These are phyloP conservation scores for Luvunga scandens DNA, from an alignment of 345 rosid genomes.

Conservation along the genomic window DNA sequence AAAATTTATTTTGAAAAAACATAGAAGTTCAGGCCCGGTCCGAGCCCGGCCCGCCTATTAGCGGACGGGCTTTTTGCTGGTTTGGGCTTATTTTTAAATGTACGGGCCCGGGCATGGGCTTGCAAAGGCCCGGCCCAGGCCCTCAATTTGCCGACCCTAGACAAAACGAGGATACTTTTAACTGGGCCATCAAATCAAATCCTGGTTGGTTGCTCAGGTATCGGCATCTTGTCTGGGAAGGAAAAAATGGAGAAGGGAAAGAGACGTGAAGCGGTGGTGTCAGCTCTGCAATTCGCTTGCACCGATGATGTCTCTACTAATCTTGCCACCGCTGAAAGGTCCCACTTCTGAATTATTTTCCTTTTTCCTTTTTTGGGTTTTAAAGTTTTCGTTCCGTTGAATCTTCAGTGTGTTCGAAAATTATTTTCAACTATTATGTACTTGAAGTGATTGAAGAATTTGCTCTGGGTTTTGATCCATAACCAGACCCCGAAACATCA, in stretches of 20 bases:
- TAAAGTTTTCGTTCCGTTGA: no score
- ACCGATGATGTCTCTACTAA: constrained; percentile 73
- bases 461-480: background rate
- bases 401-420: background rate
- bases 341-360: background rate
- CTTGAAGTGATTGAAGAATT: background rate
- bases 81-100: no score
- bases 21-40: no score
- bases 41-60: no score
- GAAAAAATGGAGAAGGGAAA: constrained; percentile 29
- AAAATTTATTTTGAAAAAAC: no score
- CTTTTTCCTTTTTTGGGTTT: background rate
- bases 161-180: no score
- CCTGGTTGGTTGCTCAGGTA: background rate
- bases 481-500: background rate
- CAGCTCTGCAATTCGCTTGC: constrained; percentile 82
- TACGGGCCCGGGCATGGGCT: no score
- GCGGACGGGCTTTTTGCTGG: no score
- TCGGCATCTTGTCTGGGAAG: background rate
- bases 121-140: no score
- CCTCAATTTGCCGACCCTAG: no score
- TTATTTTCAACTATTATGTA: background rate
- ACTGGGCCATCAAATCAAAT: no score
- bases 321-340: constrained; percentile 78
- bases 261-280: constrained; percentile 52